Base-by-base conservation (phyloP, 805 yeast genomes). In the Teunomyces barrocoloradensis region DNA sequence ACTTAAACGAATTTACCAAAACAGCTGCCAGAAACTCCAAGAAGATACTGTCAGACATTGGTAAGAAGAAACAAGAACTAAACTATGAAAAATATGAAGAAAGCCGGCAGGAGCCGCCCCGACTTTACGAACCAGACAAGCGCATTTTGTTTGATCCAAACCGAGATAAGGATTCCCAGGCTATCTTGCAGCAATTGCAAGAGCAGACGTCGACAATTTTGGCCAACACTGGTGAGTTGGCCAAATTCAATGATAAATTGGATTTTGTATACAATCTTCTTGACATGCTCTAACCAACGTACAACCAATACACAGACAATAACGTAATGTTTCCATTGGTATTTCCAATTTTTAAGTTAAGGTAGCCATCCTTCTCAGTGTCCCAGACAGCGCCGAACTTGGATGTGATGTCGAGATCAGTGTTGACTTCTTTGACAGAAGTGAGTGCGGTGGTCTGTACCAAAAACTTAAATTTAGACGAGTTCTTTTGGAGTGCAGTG, bases 351-450 rank as follows among this genome's bases (percentile, higher is more conserved):
- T 64, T 65, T 17, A 76, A 47, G 20, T 69, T 69, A 10, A 75
- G 63, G 29, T 71, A 64, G 2, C 87, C 88, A 60, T 84, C 89
- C 40, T 70, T 79, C 10, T 66, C 63, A 6, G 67, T 57, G 51
- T 82, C 82, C 87, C 87, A 83, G 4, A 75, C 65, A 0, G 84
- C 76, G 9, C 84, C 85, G 42, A 80, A 66, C 4, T 70, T 61
- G 7, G 75, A 65, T 2, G 63, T 53, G 15, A 75, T 53, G 9
- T 42, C 42, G 36, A 64, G 47, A 20, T 58, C 57, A 4, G 59
- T 55, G 17, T 64, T 58, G 1, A 53, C 52, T 9, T 39, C 12
- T 10, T 52, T 48, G 9, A 55, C 56, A 4, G 49, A 32, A 7
- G 52, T 54, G 4, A 81, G 49, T 2, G 55, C 53, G 17, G 80